phyloP scores from a whole-genome alignment of 2,329 filamentous ascomycete species.

The Cordyceps cateniannulata region DNA sequence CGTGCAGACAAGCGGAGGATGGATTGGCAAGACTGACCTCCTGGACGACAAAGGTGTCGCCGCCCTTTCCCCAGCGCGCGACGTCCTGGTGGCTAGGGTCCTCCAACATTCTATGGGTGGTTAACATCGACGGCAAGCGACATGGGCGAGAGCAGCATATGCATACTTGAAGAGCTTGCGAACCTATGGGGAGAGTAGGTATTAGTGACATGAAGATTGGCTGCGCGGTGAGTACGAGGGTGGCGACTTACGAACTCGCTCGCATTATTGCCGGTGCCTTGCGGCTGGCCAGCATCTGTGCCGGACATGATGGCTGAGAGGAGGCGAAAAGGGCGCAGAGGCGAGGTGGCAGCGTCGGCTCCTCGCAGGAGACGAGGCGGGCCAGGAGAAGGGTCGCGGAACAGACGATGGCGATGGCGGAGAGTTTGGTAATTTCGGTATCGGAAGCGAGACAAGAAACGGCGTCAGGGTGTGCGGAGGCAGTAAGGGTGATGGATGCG shows the following conservation, averaged over 20 bases:
- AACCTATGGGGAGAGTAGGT: slow-evolving; percentile 54
- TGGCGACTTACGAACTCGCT: slow-evolving; percentile 80
- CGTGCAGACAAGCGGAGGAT: background rate
- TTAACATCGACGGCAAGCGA: slow-evolving; percentile 10
- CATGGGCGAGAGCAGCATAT: slow-evolving; percentile 16
- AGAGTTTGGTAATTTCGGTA: background rate
- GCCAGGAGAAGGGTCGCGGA: background rate
- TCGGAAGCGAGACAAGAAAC: background rate
- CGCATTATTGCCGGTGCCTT: slow-evolving; percentile 63
- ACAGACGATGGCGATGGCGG: background rate
- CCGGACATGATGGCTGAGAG: slow-evolving; percentile 25
- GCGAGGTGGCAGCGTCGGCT: slow-evolving; percentile 3
- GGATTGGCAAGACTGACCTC: slow-evolving; percentile 56
- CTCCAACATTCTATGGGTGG: slow-evolving; percentile 75
- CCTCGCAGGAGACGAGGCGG: slow-evolving; percentile 5
- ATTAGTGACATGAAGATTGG: slow-evolving; percentile 3
- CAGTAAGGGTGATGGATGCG: background rate
- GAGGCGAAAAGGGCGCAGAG: background rate
- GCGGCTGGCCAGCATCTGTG: slow-evolving; percentile 26
- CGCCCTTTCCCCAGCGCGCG: slow-evolving; percentile 90
- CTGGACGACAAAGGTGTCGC: slow-evolving; percentile 92
- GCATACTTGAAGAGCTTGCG: slow-evolving; percentile 96
- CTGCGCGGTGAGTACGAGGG: too few species aligned
- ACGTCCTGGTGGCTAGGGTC: slow-evolving; percentile 88
- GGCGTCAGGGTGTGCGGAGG: background rate